Evolutionary conservation across 139 green algal species (phyloP).

Genomic region (Pseudopediastrum boryanum): DNA sequence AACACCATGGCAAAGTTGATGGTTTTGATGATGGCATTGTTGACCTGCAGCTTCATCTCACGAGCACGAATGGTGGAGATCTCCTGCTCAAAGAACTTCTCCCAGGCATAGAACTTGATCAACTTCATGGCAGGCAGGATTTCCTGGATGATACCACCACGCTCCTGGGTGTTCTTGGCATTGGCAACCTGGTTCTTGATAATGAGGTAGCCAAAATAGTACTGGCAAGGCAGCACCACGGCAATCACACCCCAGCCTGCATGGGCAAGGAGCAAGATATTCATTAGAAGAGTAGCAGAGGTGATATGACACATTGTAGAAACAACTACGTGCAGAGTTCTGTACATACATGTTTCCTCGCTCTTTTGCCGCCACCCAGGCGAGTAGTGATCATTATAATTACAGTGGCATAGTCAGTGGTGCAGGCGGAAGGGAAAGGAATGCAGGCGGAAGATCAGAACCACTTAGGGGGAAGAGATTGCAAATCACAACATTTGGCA

Average conservation of each 20-base stretch:
- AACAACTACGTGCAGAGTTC: neutral
- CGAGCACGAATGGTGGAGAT: conserved; percentile 39
- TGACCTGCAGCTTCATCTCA: conserved; percentile 45
- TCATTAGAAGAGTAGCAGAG: neutral
- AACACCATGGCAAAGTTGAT: conserved; percentile 69
- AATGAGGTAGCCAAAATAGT: conserved; percentile 70
- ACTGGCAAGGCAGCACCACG: conserved; percentile 55
- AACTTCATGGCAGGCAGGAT: conserved; percentile 76
- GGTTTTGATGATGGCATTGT: conserved; percentile 63
- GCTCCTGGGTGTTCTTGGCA: conserved; percentile 40
- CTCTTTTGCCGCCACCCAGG: neutral
- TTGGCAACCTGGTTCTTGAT: conserved; percentile 65
- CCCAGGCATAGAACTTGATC: conserved; percentile 75
- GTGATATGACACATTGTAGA: neutral
- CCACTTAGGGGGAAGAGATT: too few relatives aligned
- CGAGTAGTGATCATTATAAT: too few relatives aligned
- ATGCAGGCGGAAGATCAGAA: too few relatives aligned
- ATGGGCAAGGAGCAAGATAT: conserved; percentile 47
- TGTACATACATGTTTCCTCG: neutral
- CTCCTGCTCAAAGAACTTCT: conserved; percentile 64
- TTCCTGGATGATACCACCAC: conserved; percentile 60
- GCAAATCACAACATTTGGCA: too few relatives aligned
- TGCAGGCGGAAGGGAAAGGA: too few relatives aligned
- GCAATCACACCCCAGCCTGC: conserved; percentile 33
- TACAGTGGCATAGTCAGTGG: too few relatives aligned